Evolutionary conservation across 345 rosid genomes (phyloP).

Genomic region (Gossypium bickii): DNA sequence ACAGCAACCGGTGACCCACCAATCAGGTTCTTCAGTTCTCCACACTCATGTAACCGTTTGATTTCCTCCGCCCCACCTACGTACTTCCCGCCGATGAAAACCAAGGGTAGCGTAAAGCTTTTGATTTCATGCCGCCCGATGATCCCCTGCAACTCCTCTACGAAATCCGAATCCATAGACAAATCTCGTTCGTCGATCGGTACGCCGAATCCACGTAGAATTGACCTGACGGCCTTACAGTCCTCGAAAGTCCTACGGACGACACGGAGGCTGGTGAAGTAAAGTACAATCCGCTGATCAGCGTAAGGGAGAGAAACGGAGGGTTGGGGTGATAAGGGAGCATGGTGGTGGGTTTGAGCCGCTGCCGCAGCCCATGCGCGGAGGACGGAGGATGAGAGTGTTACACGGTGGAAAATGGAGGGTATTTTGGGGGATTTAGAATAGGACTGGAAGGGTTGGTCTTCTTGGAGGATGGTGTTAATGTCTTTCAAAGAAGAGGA

Average conservation of each 20-base stretch:
- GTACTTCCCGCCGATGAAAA: neutral
- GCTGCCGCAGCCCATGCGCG: neutral
- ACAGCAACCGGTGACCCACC: neutral
- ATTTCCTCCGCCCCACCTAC: neutral
- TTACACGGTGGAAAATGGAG: neutral
- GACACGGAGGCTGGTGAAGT: neutral
- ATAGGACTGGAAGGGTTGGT: neutral
- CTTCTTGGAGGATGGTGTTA: neutral
- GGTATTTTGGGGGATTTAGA: neutral
- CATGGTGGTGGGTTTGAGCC: neutral
- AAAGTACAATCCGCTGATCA: neutral
- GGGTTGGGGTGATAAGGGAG: neutral
- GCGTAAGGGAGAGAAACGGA: neutral
- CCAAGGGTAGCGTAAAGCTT: neutral
- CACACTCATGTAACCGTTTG: neutral
- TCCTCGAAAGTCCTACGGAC: neutral
- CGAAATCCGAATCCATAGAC: neutral
- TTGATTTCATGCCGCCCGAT: neutral
- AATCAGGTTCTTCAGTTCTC: neutral
- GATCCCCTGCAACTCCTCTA: neutral
- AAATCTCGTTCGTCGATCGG: slow-evolving; percentile 1
- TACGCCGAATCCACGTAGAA: neutral
- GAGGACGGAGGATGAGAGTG: neutral
- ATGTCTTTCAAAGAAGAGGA: neutral
- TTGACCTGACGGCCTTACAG: neutral